Base-by-base conservation (phyloP, 768 basidiomycete genomes). In the Hebeloma cylindrosporum region DNA sequence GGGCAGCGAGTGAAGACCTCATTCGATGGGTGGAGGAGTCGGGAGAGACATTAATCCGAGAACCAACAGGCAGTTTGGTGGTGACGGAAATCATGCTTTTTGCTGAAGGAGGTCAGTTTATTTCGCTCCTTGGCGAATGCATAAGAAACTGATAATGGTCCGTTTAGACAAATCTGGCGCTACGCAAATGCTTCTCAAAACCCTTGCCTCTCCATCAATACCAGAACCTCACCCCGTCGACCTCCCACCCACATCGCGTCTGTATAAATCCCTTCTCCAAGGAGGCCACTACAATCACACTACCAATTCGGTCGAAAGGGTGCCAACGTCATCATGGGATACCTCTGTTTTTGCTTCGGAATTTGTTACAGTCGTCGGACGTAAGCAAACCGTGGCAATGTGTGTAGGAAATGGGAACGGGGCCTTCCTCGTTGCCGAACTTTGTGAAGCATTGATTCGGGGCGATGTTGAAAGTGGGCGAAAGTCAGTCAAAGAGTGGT, bases 221-320 rank as follows among this genome's bases (percentile, higher is more conserved):
- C 73, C 79, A 16, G 56, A 71, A 8, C 73, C 77, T 0, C 89
- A 93, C 63, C 76, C 78, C 11, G 85, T 94, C 46, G 85, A 94
- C 57, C 74, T 93, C 9, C 80, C 91, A 1, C 90, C 92, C 55
- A 79, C 85, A 0, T 85, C 88, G 3, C 77, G 93, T 29, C 59
- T 93, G 37, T 94, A 91, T 75, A 96, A 96, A 62, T 82, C 82
- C 5, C 79, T 96, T 5, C 73, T 96, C 1, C 91, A 94, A 60
- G 93, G 93, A 4, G 93, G 93, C 0, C 92, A 94, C 60, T 96
- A 83, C 65, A 82, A 80, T 48, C 83, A 81, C 23, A 61, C 75
- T 0, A 75, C 80, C 2, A 73, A 74, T 16, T 50, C 74, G 2
- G 69, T 94, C 27, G 74, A 77, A 23, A 73, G 63, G 5, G 70